These are phyloP conservation scores for Porphyrellus cyaneotinctus DNA, from an alignment of 768 basidiomycete species.

Conservation along the genomic window DNA sequence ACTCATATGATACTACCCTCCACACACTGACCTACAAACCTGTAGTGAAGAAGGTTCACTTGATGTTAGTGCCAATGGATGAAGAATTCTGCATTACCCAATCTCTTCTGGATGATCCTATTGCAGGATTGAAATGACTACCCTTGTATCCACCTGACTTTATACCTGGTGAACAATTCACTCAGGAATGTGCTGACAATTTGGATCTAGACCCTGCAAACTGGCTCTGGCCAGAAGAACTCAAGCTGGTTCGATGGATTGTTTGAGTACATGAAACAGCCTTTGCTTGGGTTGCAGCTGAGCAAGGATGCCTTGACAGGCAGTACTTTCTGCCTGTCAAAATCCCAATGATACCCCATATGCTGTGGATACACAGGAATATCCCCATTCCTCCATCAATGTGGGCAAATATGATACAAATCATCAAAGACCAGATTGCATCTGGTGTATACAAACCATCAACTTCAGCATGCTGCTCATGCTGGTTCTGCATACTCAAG, in stretches of 20 bases:
- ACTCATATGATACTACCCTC: too few relatives aligned
- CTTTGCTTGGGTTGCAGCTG: not conserved
- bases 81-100: too few relatives aligned
- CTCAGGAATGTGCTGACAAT: not conserved
- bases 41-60: too few relatives aligned
- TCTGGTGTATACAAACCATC: conserved; percentile 38
- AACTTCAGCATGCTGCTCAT: not conserved
- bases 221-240: not conserved
- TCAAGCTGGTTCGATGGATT: too few relatives aligned
- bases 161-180: not conserved
- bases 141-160: not conserved
- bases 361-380: not conserved
- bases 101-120: too few relatives aligned
- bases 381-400: not conserved
- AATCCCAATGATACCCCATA: not conserved
- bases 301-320: not conserved
- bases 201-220: not conserved
- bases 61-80: too few relatives aligned
- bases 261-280: not conserved
- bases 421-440: conserved; percentile 33
- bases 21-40: too few relatives aligned
- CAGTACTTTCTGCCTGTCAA: not conserved
- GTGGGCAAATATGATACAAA: not conserved
- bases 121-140: too few relatives aligned
- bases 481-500: conserved; percentile 3